Conservation (phyloP, 805 yeast species). For the Myxozyma neotropica region DNA sequence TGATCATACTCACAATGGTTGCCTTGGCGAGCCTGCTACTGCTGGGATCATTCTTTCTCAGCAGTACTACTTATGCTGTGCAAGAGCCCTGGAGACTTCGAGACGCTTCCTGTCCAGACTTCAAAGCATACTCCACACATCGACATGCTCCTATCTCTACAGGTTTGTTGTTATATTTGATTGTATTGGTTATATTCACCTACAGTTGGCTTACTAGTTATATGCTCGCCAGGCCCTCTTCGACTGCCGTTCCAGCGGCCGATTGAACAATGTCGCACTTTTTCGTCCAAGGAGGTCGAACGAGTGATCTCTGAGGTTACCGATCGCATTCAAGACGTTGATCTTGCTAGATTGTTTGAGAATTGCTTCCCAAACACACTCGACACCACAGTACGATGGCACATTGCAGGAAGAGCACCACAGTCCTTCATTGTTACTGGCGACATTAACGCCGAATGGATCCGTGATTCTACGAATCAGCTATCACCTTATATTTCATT, state of each 20-base stretch:
- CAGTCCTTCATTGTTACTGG: constrained; percentile 85
- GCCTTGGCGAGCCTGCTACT: constrained; percentile 8
- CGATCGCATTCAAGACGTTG: constrained; percentile 55
- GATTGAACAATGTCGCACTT: constrained; percentile 69
- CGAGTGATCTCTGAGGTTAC: constrained; percentile 56
- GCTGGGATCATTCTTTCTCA: constrained; percentile 7
- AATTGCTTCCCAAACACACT: constrained; percentile 85
- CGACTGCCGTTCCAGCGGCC: constrained; percentile 78
- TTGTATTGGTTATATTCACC: not conserved
- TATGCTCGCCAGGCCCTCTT: constrained; percentile 49
- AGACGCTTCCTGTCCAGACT: constrained; percentile 33
- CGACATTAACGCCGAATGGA: constrained; percentile 92
- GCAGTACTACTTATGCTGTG: constrained; percentile 15
- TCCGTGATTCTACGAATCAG: constrained; percentile 84
- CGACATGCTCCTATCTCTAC: constrained; percentile 30
- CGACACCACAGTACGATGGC: constrained; percentile 85
- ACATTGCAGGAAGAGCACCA: constrained; percentile 47
- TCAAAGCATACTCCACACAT: constrained; percentile 29
- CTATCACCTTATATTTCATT: constrained; percentile 72
- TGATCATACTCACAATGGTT: not conserved
- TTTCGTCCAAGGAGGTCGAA: constrained; percentile 64
- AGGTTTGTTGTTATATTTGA: constrained; percentile 8
- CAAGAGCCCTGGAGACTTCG: constrained; percentile 30
- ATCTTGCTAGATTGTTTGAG: constrained; percentile 73
- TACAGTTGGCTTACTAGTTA: not conserved